Evolutionary conservation across 495 filamentous ascomycete species (phyloP).

Genomic region (Viridothelium virens): DNA sequence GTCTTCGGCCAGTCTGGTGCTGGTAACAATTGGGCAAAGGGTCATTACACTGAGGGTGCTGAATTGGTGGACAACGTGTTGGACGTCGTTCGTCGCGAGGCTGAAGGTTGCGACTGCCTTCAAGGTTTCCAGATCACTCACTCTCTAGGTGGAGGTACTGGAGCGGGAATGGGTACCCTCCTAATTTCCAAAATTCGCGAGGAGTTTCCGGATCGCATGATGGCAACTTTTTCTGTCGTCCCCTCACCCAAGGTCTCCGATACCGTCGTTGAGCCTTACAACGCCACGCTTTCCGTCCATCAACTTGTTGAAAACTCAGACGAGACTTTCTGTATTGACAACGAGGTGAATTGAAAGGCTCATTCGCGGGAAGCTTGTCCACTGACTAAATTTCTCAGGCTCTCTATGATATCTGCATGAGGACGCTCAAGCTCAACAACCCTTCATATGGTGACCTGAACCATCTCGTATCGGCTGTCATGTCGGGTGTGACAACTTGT

Average conservation of each 20-base stretch:
- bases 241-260: conserved; percentile 99
- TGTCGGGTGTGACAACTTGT: conserved; percentile 98
- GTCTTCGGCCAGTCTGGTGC: conserved; percentile 99
- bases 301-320: conserved; percentile 99
- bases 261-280: conserved; percentile 99
- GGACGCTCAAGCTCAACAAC: conserved; percentile 95
- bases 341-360: conserved; percentile 57
- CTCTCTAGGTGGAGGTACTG: conserved; percentile 99
- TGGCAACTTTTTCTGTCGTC: conserved; percentile 99
- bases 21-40: conserved; percentile 99
- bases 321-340: conserved; percentile 99
- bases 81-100: conserved; percentile 98
- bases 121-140: conserved; percentile 99
- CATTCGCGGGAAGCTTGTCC: conserved; percentile 2
- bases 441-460: conserved; percentile 99
- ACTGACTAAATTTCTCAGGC: conserved; percentile 46
- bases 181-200: conserved; percentile 99
- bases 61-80: conserved; percentile 98
- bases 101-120: conserved; percentile 98
- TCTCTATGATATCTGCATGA: conserved; percentile 99
- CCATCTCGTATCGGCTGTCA: conserved; percentile 98
- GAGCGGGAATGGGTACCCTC: conserved; percentile 99
- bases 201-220: conserved; percentile 99
- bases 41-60: conserved; percentile 99
- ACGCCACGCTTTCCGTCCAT: conserved; percentile 97